A percentile compares a stretch with the other conserved stretches of the same genome.
phyloP scores from a whole-genome alignment of 768 basidiomycete genomes.

The Leucosporidium yakuticum region DNA sequence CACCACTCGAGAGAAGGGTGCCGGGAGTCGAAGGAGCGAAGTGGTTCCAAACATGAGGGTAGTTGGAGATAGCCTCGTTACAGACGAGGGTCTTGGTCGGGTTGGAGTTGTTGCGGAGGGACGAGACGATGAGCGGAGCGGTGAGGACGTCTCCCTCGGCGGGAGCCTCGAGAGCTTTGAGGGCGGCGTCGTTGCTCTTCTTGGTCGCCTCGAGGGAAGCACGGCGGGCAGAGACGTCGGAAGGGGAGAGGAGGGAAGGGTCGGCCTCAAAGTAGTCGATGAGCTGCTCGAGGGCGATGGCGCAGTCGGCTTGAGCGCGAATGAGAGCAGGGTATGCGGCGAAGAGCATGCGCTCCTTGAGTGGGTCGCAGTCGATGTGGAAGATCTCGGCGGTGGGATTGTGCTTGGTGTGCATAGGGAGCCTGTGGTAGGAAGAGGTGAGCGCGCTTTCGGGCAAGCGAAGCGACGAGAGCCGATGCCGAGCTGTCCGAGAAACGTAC shows the following conservation, averaged over 20 bases:
- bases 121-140: conserved; percentile 52
- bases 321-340: conserved; percentile 50
- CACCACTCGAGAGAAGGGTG: conserved; percentile 52
- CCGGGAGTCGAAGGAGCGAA: neutral
- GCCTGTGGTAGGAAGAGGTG: conserved; percentile 10
- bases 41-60: conserved; percentile 49
- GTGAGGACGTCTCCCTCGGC: conserved; percentile 41
- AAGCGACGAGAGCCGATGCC: neutral
- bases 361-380: conserved; percentile 59
- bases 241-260: neutral
- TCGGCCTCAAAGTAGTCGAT: conserved; percentile 38
- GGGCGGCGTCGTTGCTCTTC: conserved; percentile 26
- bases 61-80: conserved; percentile 62
- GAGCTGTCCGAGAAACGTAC: conserved; percentile 38
- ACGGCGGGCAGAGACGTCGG: conserved; percentile 1
- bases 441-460: too few relatives aligned
- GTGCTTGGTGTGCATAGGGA: conserved; percentile 42
- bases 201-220: conserved; percentile 4
- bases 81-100: conserved; percentile 51
- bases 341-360: conserved; percentile 47
- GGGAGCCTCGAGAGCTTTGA: conserved; percentile 33
- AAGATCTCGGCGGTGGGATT: conserved; percentile 51
- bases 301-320: conserved; percentile 56
- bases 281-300: conserved; percentile 53
- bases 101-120: conserved; percentile 49